Evolutionary conservation across 306 rosid species (phyloP), one percentile per base, ranked within the genome.

Genomic region (Luffa acutangula): DNA sequence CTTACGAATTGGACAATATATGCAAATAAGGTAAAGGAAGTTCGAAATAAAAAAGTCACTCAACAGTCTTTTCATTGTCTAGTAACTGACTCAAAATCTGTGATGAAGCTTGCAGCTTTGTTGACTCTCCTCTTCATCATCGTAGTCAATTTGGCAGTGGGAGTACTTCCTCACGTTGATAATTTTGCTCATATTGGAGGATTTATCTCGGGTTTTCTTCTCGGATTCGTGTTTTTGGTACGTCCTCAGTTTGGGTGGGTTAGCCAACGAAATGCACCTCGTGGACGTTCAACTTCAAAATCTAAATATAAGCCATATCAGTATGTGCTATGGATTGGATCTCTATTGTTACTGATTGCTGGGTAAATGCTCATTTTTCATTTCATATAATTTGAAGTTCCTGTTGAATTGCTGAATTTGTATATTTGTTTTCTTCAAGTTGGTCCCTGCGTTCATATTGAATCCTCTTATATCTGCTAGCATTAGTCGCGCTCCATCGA

Each of bases 101-200:
- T 65, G 58, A 21, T 79, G 75, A 36, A 79, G 82, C 60, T 79
- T 79, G 82, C 77, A 79, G 82, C 82, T 17, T 69, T 79, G 63
- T 59, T 66, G 82, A 79, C 82, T 6, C 82, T 79, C 21, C 18
- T 79, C 42, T 37, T 79, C 67, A 67, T 79, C 69, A 56, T 69
- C 18, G 21, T 14, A 53, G 21, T 79, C 54, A 79, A 79, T 69
- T 69, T 79, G 77, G 82, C 77, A 3, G 17, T 79, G 21, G 82
- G 82, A 12, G 56, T 79, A 18, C 82, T 79, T 49, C 82, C 82
- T 6, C 82, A 79, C 5, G 82, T 79, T 4, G 82, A 79, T 79
- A 79, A 79, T 67, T 79, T 67, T 43, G 82, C 82, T 39, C 82
- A 79, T 69, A 79, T 79, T 13, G 82, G 82, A 69, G 82, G 82